These are phyloP conservation scores for Cercospora sp. DNA, from an alignment of 2,329 filamentous ascomycete species.

Conservation along the genomic window DNA sequence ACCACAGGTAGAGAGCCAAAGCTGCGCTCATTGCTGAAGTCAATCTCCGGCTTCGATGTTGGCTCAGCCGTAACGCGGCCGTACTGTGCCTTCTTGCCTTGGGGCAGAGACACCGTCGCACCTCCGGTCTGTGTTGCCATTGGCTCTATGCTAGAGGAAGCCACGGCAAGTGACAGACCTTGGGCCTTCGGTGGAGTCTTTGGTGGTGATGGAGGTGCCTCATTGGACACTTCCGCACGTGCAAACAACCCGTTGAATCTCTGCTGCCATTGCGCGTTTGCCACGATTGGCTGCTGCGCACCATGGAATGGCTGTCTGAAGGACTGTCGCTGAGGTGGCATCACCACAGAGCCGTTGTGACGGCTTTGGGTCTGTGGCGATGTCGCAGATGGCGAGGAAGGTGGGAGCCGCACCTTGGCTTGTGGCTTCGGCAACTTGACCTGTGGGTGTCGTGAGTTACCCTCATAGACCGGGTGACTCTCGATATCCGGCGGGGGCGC, in stretches of 20 bases:
- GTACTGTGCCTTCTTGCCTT: slow-evolving; percentile 21
- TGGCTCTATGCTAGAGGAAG: slow-evolving; percentile 66
- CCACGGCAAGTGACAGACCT: slow-evolving; percentile 54
- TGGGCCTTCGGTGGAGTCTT: slow-evolving; percentile 42
- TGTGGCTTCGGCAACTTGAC: slow-evolving; percentile 69
- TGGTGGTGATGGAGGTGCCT: slow-evolving; percentile 40
- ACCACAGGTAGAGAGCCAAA: slow-evolving; percentile 49
- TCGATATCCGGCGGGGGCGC: slow-evolving; percentile 71
- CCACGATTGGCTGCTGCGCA: slow-evolving; percentile 46
- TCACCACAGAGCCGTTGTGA: slow-evolving; percentile 42
- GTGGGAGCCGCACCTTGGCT: slow-evolving; percentile 80
- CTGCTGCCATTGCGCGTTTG: slow-evolving; percentile 69
- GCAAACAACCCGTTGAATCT: slow-evolving; percentile 76
- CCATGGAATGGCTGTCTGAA: slow-evolving; percentile 41
- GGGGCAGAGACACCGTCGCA: slow-evolving; percentile 71
- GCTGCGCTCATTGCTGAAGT: slow-evolving; percentile 48
- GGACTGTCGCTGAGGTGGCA: slow-evolving; percentile 44
- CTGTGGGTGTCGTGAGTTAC: slow-evolving; percentile 63
- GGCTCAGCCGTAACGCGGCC: slow-evolving; percentile 37
- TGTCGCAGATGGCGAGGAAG: slow-evolving; percentile 47
- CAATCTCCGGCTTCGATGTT: slow-evolving; percentile 44
- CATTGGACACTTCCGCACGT: slow-evolving; percentile 55
- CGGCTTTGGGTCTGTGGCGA: slow-evolving; percentile 42
- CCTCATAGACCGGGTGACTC: slow-evolving; percentile 71
- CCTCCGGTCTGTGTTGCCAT: slow-evolving; percentile 59